phyloP scores from a whole-genome alignment of 2,329 filamentous ascomycete species.

The Aplosporella prunicola region DNA sequence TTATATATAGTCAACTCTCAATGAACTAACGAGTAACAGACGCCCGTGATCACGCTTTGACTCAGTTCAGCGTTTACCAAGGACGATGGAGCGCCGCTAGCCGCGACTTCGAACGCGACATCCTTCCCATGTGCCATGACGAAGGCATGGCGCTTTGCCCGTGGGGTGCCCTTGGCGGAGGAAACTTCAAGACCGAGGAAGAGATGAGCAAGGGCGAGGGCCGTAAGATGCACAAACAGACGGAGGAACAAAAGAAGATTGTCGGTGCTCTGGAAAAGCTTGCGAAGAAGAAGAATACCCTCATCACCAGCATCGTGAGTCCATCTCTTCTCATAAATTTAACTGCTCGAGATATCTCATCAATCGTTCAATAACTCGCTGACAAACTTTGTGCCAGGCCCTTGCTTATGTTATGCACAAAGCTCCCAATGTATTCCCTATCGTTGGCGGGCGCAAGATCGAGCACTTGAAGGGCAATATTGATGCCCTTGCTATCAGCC shows the following conservation, averaged over 20 bases:
- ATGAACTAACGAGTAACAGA: conserved; percentile 15
- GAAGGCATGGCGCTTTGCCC: conserved; percentile 39
- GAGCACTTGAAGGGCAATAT: conserved; percentile 63
- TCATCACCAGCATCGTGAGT: conserved; percentile 51
- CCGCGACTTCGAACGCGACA: conserved; percentile 37
- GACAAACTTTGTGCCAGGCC: no score
- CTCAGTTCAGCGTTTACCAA: conserved; percentile 33
- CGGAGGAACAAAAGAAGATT: conserved; percentile 42
- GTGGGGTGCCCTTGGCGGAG: conserved; percentile 43
- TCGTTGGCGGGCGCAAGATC: conserved; percentile 60
- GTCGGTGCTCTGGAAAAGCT: conserved; percentile 52
- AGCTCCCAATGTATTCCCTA: conserved; percentile 62
- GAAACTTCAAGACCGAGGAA: conserved; percentile 35
- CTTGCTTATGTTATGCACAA: conserved; percentile 68
- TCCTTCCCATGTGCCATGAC: conserved; percentile 35
- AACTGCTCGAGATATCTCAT: conserved; percentile 2
- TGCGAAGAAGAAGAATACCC: conserved; percentile 45
- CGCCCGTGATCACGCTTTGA: conserved; percentile 31
- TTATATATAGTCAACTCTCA: conserved; percentile 22
- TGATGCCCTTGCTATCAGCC: conserved; percentile 51
- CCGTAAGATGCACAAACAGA: conserved; percentile 29
- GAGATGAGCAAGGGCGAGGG: conserved; percentile 38
- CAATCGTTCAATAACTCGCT: no score
- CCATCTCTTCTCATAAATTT: no score
- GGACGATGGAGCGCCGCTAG: conserved; percentile 33